phyloP scores from a whole-genome alignment of 805 yeast genomes.

The Candida cerambycidarum region DNA sequence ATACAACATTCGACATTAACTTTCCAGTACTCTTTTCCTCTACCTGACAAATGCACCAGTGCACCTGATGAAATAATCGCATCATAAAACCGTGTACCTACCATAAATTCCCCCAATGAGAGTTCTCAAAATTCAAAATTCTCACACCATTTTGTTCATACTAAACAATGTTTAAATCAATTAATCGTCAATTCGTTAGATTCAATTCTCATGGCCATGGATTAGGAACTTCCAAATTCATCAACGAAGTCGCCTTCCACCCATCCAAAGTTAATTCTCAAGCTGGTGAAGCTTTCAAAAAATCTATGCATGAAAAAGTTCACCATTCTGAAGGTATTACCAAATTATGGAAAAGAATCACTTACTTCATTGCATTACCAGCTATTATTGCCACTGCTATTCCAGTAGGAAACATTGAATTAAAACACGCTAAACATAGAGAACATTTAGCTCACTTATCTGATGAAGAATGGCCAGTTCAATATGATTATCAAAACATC shows the following conservation, averaged over 20 bases:
- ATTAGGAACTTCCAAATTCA: conserved; percentile 39
- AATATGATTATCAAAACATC: conserved; percentile 88
- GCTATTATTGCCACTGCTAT: conserved; percentile 72
- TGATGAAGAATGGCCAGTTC: conserved; percentile 91
- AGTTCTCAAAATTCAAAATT: conserved; percentile 4
- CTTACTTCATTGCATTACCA: conserved; percentile 79
- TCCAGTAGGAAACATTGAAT: conserved; percentile 79
- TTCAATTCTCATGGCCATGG: conserved; percentile 39
- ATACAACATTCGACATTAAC: too few relatives aligned
- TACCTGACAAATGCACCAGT: not conserved
- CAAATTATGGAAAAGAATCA: conserved; percentile 80
- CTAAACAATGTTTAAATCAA: conserved; percentile 11
- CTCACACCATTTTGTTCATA: conserved; percentile 20
- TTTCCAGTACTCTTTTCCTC: not conserved
- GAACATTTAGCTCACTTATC: conserved; percentile 67
- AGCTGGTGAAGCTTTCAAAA: conserved; percentile 71
- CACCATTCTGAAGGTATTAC: conserved; percentile 82
- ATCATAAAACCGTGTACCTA: conserved; percentile 3
- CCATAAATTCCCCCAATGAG: conserved; percentile 13
- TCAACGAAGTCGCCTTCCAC: conserved; percentile 41
- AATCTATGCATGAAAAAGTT: conserved; percentile 59
- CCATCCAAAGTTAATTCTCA: conserved; percentile 45
- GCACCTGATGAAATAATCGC: not conserved
- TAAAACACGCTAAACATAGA: conserved; percentile 89
- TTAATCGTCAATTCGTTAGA: conserved; percentile 40